Conservation (phyloP, 2,329 filamentous ascomycete genomes). For the Calonectria pseudoturangicola region DNA sequence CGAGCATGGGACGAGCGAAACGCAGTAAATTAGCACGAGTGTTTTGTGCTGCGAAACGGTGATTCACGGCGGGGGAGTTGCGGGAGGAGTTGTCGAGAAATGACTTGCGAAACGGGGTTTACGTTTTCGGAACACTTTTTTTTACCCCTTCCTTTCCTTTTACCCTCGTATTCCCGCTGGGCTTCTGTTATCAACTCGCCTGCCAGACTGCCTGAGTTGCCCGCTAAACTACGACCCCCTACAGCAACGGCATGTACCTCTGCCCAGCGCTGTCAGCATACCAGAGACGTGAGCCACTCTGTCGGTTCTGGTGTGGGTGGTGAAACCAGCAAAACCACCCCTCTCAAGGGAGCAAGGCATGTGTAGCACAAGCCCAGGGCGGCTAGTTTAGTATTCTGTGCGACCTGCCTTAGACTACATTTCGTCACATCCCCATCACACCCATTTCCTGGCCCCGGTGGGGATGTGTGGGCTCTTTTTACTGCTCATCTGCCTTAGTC, state of each 20-base stretch:
- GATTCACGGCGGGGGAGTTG: background rate
- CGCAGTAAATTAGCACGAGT: background rate
- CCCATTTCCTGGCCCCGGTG: conserved; percentile 33
- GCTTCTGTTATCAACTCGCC: no score
- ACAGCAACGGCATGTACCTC: no score
- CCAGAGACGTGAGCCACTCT: conserved; percentile 23
- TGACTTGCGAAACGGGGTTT: background rate
- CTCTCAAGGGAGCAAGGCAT: conserved; percentile 15
- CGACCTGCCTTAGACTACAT: conserved; percentile 37
- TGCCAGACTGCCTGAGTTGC: background rate
- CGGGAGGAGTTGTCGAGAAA: background rate
- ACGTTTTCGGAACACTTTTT: background rate
- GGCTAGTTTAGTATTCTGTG: conserved; percentile 35
- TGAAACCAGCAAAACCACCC: conserved; percentile 24
- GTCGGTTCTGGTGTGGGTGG: conserved; percentile 39
- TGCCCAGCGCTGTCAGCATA: background rate
- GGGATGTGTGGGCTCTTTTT: conserved; percentile 27
- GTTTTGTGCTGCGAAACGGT: background rate
- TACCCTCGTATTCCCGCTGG: background rate
- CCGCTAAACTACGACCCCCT: background rate
- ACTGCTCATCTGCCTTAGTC: background rate
- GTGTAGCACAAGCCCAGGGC: conserved; percentile 36
- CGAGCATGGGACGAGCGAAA: background rate
- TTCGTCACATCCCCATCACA: conserved; percentile 40
- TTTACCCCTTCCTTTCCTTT: no score